Percentiles rank a stretch among this genome's conserved stretches.
Evolutionary conservation across 2,329 filamentous ascomycete genomes (phyloP).

Genomic region (Colletotrichum theobromicola): DNA sequence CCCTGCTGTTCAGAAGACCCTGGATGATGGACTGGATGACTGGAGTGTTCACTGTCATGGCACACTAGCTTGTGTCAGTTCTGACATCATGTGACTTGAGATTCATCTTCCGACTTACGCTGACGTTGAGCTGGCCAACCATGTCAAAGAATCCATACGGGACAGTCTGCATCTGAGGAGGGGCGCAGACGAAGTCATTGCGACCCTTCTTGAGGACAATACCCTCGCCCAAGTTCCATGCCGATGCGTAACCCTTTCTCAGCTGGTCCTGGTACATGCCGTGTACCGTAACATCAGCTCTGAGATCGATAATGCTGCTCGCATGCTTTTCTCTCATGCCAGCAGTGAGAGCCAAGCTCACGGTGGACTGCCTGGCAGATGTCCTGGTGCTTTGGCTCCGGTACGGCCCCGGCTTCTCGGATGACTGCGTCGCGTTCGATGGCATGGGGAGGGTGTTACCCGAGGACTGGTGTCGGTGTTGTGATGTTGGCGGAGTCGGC

Average conservation of each 20-base stretch:
- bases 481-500: background rate
- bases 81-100: background rate
- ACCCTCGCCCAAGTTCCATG: constrained; percentile 49
- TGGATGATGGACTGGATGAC: constrained; percentile 66
- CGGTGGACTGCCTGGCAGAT: constrained; percentile 20
- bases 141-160: constrained; percentile 52
- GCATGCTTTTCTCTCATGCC: constrained; percentile 19
- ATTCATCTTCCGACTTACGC: constrained; percentile 41
- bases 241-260: constrained; percentile 19
- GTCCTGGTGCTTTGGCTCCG: background rate
- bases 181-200: constrained; percentile 51
- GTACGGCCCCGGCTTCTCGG: constrained; percentile 13
- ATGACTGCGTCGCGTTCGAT: background rate
- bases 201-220: constrained; percentile 58
- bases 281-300: constrained; percentile 20
- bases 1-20: constrained; percentile 43
- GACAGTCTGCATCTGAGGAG: constrained; percentile 35
- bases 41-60: constrained; percentile 71
- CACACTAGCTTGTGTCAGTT: constrained; percentile 48
- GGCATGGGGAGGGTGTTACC: background rate
- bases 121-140: constrained; percentile 50
- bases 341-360: constrained; percentile 19
- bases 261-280: constrained; percentile 23
- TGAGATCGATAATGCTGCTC: constrained; percentile 19
- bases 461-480: background rate